These are phyloP conservation scores for Chaetomium globosum DNA, from an alignment of 2,329 filamentous ascomycete genomes.

Conservation along the genomic window DNA sequence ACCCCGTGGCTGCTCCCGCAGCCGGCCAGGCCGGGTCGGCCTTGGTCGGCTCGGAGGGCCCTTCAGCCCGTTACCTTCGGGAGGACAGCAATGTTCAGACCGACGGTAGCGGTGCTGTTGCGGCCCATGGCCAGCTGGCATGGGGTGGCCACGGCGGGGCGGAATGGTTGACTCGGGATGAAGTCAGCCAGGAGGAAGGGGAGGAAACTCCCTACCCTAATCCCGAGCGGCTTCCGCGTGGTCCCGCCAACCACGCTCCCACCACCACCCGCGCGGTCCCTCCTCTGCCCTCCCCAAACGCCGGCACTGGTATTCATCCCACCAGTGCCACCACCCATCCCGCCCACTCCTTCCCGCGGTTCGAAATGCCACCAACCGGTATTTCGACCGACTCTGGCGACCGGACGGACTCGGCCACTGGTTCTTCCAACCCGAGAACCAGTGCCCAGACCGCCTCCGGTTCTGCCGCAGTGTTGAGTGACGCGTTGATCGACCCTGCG, in stretches of 20 bases:
- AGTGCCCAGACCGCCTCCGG: not conserved
- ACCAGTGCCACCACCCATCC: not conserved
- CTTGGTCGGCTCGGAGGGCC: not conserved
- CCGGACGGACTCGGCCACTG: not conserved
- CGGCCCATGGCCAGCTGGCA: not conserved
- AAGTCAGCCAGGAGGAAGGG: not conserved
- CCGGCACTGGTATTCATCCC: not conserved
- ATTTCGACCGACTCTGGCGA: not conserved
- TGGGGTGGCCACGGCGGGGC: too few relatives aligned
- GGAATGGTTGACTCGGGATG: not conserved
- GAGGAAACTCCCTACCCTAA: not conserved
- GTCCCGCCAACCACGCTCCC: not conserved
- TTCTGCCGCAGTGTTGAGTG: not conserved
- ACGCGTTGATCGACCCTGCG: not conserved
- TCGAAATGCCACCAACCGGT: not conserved
- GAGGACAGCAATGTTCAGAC: not conserved
- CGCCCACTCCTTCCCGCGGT: not conserved
- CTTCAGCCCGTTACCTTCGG: not conserved
- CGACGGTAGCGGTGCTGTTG: not conserved
- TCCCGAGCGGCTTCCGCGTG: not conserved
- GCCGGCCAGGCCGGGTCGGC: too few relatives aligned
- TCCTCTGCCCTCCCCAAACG: too few relatives aligned
- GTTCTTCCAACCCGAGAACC: not conserved
- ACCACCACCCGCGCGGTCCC: not conserved
- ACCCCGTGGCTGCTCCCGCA: not conserved